Evolutionary conservation across 805 yeast species (phyloP).

Genomic region (Wickerhamia fluorescens): DNA sequence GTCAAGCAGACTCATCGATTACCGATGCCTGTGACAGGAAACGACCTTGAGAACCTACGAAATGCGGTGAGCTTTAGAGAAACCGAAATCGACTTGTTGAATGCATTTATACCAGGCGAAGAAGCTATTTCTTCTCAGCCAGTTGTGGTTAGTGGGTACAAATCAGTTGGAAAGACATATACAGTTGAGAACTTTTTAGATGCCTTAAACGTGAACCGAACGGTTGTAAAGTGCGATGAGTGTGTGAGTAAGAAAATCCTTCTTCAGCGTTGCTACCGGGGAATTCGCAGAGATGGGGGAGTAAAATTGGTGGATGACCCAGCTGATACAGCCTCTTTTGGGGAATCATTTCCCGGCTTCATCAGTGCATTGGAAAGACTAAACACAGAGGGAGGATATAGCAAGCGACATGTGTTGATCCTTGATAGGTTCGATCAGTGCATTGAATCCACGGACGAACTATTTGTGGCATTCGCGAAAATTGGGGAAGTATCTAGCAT

Average conservation of each 20-base stretch:
- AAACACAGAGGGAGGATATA: conserved; percentile 20
- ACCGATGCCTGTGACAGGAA: conserved; percentile 1
- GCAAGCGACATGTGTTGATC: conserved; percentile 35
- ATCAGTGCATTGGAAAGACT: conserved; percentile 35
- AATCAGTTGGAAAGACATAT: conserved; percentile 43
- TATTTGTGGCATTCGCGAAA: conserved; percentile 33
- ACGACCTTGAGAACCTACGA: neutral
- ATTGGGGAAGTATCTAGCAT: conserved; percentile 36
- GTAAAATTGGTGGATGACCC: conserved; percentile 11
- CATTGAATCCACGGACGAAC: conserved; percentile 34
- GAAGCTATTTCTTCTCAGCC: conserved; percentile 23
- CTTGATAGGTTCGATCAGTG: conserved; percentile 43
- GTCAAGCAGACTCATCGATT: too few species aligned
- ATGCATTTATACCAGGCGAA: conserved; percentile 26
- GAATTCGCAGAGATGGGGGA: conserved; percentile 31
- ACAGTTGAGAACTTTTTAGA: conserved; percentile 27
- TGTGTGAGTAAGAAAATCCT: conserved; percentile 34
- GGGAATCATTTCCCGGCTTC: conserved; percentile 38
- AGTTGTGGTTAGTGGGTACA: conserved; percentile 41
- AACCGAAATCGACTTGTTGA: conserved; percentile 27
- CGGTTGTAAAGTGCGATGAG: conserved; percentile 39
- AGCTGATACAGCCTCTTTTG: conserved; percentile 14
- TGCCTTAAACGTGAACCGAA: conserved; percentile 16
- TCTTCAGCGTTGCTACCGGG: conserved; percentile 34
- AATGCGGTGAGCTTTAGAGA: conserved; percentile 21